Conservation (phyloP, 768 basidiomycete species). For the Tulasnella sp. region DNA sequence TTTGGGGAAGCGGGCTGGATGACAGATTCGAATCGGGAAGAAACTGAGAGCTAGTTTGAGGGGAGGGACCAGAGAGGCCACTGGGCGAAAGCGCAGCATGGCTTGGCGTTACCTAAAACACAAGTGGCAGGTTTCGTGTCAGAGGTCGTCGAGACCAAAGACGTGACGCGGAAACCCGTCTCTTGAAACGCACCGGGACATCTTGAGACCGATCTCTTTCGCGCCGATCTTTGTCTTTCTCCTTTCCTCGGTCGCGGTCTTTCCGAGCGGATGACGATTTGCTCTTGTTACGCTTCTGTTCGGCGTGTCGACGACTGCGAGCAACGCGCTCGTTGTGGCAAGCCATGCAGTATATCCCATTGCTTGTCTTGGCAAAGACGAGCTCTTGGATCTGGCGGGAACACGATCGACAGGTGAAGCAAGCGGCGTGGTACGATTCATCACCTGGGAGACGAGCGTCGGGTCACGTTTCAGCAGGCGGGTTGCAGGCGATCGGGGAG, state of each 20-base stretch:
- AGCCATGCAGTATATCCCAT: conserved; percentile 97
- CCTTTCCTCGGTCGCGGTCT: conserved; percentile 13
- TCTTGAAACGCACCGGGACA: conserved; percentile 1
- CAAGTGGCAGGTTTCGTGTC: neutral
- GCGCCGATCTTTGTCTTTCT: conserved; percentile 6
- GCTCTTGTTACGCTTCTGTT: conserved; percentile 59
- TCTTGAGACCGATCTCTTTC: neutral
- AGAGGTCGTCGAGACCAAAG: neutral
- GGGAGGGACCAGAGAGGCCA: neutral
- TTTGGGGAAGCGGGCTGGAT: conserved; percentile 3
- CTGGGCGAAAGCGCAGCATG: neutral
- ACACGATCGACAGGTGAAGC: conserved; percentile 97
- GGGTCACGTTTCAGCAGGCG: neutral
- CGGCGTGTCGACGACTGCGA: conserved; percentile 78
- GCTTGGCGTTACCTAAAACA: neutral
- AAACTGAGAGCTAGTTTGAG: neutral
- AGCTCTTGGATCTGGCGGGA: conserved; percentile 91
- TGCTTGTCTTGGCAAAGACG: conserved; percentile 95
- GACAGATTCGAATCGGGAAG: neutral
- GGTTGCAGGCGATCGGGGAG: neutral
- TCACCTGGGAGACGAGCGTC: conserved; percentile 35
- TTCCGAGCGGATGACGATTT: conserved; percentile 23
- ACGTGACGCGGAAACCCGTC: neutral
- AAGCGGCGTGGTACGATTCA: conserved; percentile 96
- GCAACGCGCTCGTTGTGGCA: conserved; percentile 98